Percentiles rank a stretch among this genome's conserved stretches.
These are phyloP conservation scores for Stylonectria norvegica DNA, from an alignment of 2,329 filamentous ascomycete species.

Conservation along the genomic window DNA sequence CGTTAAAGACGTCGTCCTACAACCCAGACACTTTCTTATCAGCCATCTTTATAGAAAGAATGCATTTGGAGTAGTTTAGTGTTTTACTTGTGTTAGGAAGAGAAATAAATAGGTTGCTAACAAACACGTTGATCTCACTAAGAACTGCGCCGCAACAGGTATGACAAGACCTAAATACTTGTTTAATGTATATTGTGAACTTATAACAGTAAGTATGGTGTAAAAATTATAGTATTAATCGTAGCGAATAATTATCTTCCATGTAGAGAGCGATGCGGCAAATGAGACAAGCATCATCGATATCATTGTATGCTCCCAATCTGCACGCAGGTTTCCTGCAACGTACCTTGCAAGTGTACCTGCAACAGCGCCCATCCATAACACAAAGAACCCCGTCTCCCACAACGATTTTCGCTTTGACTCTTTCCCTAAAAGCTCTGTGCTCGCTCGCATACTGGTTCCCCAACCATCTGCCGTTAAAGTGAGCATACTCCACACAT, in stretches of 20 bases:
- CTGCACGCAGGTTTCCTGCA: not conserved
- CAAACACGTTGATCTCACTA: too few species aligned
- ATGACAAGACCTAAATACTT: too few species aligned
- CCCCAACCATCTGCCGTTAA: slow-evolving; percentile 26
- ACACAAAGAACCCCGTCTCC: slow-evolving; percentile 24
- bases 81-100: too few species aligned
- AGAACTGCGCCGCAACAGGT: too few species aligned
- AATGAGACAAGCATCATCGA: not conserved
- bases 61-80: too few species aligned
- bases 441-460: slow-evolving; percentile 23
- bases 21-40: too few species aligned
- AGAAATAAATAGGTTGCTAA: too few species aligned
- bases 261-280: not conserved
- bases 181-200: too few species aligned
- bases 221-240: not conserved
- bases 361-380: slow-evolving; percentile 23
- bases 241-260: not conserved
- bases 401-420: slow-evolving; percentile 19
- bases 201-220: too few species aligned
- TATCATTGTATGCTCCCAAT: not conserved
- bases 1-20: too few species aligned
- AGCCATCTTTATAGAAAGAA: too few species aligned
- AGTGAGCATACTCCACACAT: slow-evolving; percentile 25
- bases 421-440: slow-evolving; percentile 14
- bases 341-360: slow-evolving; percentile 10